Percentiles rank a stretch among this genome's conserved stretches.
Conservation (phyloP, 441 rosid genomes). For the Eruca vesicaria region DNA sequence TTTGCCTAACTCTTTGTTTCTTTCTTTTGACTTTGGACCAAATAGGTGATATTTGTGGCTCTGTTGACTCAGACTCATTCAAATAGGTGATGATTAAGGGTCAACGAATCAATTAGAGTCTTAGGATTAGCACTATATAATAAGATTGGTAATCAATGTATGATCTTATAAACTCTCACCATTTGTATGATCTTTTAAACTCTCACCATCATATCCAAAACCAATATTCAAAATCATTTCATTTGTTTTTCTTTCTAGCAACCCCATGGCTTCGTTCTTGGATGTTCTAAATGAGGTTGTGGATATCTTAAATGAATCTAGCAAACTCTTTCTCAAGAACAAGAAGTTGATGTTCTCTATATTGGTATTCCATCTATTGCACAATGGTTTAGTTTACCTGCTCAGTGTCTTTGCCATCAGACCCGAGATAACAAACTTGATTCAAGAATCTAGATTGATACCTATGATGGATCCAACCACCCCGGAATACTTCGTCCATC, state of each 20-base stretch:
- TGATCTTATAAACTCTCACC: slow-evolving; percentile 1
- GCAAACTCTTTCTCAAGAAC: slow-evolving; percentile 42
- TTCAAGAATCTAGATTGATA: slow-evolving; percentile 9
- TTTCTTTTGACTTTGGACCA: slow-evolving; percentile 2
- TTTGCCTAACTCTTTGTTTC: slow-evolving; percentile 1
- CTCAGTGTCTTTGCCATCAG: slow-evolving; percentile 27
- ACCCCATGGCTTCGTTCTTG: slow-evolving; percentile 25
- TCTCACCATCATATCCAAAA: background rate
- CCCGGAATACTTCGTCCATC: slow-evolving; percentile 23
- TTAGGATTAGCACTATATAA: slow-evolving; percentile 16
- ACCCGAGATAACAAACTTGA: slow-evolving; percentile 29
- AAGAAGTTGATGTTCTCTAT: slow-evolving; percentile 41
- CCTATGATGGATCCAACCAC: slow-evolving; percentile 20
- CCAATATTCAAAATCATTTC: slow-evolving; percentile 5
- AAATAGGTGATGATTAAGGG: background rate
- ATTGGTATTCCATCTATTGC: slow-evolving; percentile 24
- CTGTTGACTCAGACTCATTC: slow-evolving; percentile 3
- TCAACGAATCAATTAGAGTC: background rate
- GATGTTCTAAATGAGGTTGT: slow-evolving; percentile 13
- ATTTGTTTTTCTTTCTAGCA: background rate
- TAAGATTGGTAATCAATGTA: background rate
- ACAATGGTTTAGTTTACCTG: slow-evolving; percentile 25
- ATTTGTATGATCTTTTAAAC: background rate
- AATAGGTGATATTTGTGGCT: slow-evolving; percentile 1
- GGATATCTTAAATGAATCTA: slow-evolving; percentile 35